Conservation (phyloP, 2,329 filamentous ascomycete species). For the Stagonosporopsis chrysanthemi region DNA sequence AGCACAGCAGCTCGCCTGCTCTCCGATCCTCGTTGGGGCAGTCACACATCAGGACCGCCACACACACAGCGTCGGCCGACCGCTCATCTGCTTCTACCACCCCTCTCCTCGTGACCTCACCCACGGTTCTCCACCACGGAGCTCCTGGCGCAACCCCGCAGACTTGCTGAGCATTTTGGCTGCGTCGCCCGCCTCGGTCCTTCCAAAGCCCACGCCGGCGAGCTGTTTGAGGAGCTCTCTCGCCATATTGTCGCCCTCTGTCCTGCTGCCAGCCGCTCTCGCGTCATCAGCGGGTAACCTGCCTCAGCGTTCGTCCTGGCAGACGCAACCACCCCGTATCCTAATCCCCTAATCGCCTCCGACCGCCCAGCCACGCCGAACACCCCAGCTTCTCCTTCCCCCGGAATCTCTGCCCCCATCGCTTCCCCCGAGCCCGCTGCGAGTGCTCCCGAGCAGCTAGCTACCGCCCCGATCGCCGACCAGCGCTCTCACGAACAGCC, state of each 20-base stretch:
- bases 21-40: neutral
- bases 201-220: slow-evolving; percentile 23
- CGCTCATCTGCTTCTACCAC: slow-evolving; percentile 7
- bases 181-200: slow-evolving; percentile 12
- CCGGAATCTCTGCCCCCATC: slow-evolving; percentile 44
- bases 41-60: neutral
- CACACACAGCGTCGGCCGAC: slow-evolving; percentile 9
- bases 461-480: slow-evolving; percentile 23
- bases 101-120: slow-evolving; percentile 35
- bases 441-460: slow-evolving; percentile 24
- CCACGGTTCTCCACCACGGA: slow-evolving; percentile 25
- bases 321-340: slow-evolving; percentile 67
- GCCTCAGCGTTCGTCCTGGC: slow-evolving; percentile 69
- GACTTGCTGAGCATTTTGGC: slow-evolving; percentile 5
- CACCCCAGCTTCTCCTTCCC: slow-evolving; percentile 57
- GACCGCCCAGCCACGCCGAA: slow-evolving; percentile 70
- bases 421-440: slow-evolving; percentile 29
- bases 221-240: slow-evolving; percentile 21
- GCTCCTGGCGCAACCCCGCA: slow-evolving; percentile 7
- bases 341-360: slow-evolving; percentile 69
- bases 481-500: slow-evolving; percentile 24
- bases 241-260: slow-evolving; percentile 28
- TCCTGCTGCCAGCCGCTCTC: slow-evolving; percentile 34
- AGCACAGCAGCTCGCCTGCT: neutral
- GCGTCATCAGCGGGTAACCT: slow-evolving; percentile 44